phyloP scores from a whole-genome alignment of 192 early-diverging fungal genomes.

The Entomortierella parvispora region DNA sequence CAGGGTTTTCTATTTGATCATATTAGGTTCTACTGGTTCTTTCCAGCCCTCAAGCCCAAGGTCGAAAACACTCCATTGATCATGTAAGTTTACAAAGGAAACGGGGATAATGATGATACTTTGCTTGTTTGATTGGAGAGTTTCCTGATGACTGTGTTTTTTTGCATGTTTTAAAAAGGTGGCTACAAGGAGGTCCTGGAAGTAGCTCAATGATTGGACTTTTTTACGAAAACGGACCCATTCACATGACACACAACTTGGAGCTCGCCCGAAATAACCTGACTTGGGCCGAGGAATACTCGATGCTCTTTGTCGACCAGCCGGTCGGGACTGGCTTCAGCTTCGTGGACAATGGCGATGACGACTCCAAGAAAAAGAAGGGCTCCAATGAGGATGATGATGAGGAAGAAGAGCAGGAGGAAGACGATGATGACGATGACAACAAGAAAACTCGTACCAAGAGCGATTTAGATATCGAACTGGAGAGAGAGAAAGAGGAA shows the following conservation, averaged over 20 bases:
- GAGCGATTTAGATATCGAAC: constrained; percentile 11
- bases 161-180: constrained; percentile 18
- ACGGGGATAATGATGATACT: background rate
- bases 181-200: constrained; percentile 85
- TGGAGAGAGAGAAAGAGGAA: background rate
- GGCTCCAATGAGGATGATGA: background rate
- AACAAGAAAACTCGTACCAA: constrained; percentile 37
- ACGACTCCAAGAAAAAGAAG: constrained; percentile 21
- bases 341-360: constrained; percentile 9
- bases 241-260: constrained; percentile 62
- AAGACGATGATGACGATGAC: constrained; percentile 1
- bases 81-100: constrained; percentile 38
- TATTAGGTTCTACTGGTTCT: constrained; percentile 76
- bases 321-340: constrained; percentile 73
- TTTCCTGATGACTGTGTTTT: background rate
- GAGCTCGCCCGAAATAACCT: constrained; percentile 57
- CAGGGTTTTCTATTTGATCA: constrained; percentile 18
- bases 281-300: constrained; percentile 74
- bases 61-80: constrained; percentile 68
- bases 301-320: constrained; percentile 80
- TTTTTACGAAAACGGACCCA: constrained; percentile 69
- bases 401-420: background rate
- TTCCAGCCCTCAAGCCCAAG: constrained; percentile 70
- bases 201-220: constrained; percentile 78
- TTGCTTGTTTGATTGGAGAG: no score